Conservation (phyloP, 148 eudicot genomes). For the Chenopodium quinoa region DNA sequence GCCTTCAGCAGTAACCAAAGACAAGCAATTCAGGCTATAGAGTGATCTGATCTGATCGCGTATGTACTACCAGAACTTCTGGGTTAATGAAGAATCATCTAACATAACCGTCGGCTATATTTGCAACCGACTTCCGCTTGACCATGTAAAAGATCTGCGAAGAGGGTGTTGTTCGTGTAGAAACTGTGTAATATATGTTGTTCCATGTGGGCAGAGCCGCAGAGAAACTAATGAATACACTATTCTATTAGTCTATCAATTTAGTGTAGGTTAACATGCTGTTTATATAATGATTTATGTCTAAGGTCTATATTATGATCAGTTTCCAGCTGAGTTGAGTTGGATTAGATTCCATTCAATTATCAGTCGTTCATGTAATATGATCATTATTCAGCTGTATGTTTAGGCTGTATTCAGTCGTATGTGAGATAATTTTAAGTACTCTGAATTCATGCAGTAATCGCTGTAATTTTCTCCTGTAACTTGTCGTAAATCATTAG, state of each 20-base stretch:
- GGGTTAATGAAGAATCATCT: conserved; percentile 29
- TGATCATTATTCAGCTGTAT: conserved; percentile 2
- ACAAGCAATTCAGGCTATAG: neutral
- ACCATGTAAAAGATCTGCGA: conserved; percentile 17
- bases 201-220: neutral
- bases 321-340: conserved; percentile 19
- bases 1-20: conserved; percentile 1
- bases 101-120: conserved; percentile 18
- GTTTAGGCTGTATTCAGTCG: neutral
- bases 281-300: conserved; percentile 12
- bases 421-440: neutral
- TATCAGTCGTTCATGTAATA: neutral
- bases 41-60: neutral
- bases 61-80: conserved; percentile 15
- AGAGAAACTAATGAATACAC: neutral
- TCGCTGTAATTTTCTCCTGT: neutral
- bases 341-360: conserved; percentile 8
- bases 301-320: conserved; percentile 9
- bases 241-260: neutral
- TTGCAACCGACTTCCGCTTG: conserved; percentile 7
- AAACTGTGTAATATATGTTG: conserved; percentile 29
- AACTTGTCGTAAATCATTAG: no score
- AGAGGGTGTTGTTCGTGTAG: conserved; percentile 18
- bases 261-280: conserved; percentile 25
- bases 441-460: neutral